Percentiles rank a stretch among this genome's conserved stretches.
These are phyloP conservation scores for Penicillium occitanis DNA, from an alignment of 2,329 filamentous ascomycete species.

Conservation along the genomic window DNA sequence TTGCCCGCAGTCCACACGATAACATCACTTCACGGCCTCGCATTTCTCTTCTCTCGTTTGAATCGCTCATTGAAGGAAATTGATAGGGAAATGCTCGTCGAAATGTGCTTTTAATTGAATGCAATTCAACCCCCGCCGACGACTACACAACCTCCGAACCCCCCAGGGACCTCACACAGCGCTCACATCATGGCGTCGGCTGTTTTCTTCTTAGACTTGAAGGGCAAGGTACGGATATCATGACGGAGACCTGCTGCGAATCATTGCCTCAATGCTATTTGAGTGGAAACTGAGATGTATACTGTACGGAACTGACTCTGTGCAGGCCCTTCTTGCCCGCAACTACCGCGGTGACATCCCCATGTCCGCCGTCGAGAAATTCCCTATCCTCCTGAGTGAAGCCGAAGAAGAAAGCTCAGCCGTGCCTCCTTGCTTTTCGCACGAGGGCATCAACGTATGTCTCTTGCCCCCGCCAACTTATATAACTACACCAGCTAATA, in stretches of 20 bases:
- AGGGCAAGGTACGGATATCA: constrained; percentile 80
- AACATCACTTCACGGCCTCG: background rate
- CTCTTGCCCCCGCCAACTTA: constrained; percentile 11
- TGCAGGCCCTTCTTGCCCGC: constrained; percentile 89
- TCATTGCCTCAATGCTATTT: background rate
- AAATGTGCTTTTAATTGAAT: constrained; percentile 2
- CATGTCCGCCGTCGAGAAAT: constrained; percentile 98
- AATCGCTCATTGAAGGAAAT: background rate
- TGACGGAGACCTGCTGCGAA: background rate
- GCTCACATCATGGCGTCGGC: constrained; percentile 80
- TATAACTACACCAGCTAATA: background rate
- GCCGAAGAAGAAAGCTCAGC: constrained; percentile 98
- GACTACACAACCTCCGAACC: background rate
- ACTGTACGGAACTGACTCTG: constrained; percentile 2
- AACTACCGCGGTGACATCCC: constrained; percentile 99
- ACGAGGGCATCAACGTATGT: constrained; percentile 95
- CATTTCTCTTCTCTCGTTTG: background rate
- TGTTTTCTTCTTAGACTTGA: constrained; percentile 96
- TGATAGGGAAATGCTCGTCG: background rate
- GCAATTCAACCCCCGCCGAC: background rate
- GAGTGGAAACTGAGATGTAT: background rate
- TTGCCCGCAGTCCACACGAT: constrained; percentile 2
- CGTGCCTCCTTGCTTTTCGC: constrained; percentile 95
- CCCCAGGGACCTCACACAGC: constrained; percentile 6
- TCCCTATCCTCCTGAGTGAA: constrained; percentile 91